Evolutionary conservation across 2,329 filamentous ascomycete genomes (phyloP), one percentile per base, ranked within the genome.

Genomic region (Didymella pomorum): DNA sequence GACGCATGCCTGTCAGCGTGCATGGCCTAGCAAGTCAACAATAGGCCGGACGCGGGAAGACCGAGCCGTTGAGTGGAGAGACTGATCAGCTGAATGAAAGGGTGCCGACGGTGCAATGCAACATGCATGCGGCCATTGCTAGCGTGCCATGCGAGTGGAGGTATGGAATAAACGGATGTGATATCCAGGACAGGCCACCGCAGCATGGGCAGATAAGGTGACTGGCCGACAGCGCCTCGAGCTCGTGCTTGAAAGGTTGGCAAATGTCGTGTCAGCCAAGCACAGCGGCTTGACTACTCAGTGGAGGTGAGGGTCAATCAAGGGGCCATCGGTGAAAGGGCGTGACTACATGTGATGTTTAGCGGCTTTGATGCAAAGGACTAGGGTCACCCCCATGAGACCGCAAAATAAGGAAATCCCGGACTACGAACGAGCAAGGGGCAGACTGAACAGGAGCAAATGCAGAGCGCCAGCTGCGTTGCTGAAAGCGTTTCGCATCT

Each of bases 151-250:
- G 64, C 65, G 61, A 61, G 65, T 72, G 73, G 70, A 66, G 61
- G 66, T 61, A 70, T 66, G 68, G 75, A 71, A 76, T 71, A 71
- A 71, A 70, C 72, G 70, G 70, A 74, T 67, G 67, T 73, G 64
- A 65, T 71, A 54, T 65, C 71, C 67, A 66, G 64, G 63, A 70
- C 66, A 61, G 68, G 67, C 64, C 65, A 70, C 69, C 79, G 78
- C 79, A 80, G 76, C 65, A 69, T 64, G 61, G 61, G 66, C 62
- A 72, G 79, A 81, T 81, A 81, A 81, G 78, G 77, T 81, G 78
- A 82, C 80, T 82, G 79, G 79, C 64, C 65, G 67, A 70, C 65
- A 69, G 76, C 75, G 73, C 64, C 67, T 74, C 66, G 57, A 69
- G 59, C 67, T 66, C 57, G 65, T 62, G 58, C 59, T 61, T 49